Evolutionary conservation across 2,329 filamentous ascomycete species (phyloP).

Genomic region (Thielaviopsis populi): DNA sequence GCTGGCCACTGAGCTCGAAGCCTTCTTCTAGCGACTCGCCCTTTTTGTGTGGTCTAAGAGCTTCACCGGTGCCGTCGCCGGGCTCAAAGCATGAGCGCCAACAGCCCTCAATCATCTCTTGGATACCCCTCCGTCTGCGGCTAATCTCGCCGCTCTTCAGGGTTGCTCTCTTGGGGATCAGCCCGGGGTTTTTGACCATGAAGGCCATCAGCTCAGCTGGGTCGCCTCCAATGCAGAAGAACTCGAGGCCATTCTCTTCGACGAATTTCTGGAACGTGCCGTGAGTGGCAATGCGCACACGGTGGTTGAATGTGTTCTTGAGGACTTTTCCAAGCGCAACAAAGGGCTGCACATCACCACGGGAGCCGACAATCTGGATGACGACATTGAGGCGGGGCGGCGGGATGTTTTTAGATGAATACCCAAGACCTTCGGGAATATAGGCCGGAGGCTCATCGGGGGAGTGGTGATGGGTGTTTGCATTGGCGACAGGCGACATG

Average conservation of each 20-base stretch:
- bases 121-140: slow-evolving; percentile 58
- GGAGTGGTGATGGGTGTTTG: slow-evolving; percentile 19
- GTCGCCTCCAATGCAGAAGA: slow-evolving; percentile 63
- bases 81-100: slow-evolving; percentile 77
- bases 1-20: slow-evolving; percentile 29
- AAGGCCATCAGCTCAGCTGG: slow-evolving; percentile 69
- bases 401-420: slow-evolving; percentile 40
- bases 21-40: slow-evolving; percentile 36
- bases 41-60: slow-evolving; percentile 30
- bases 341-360: slow-evolving; percentile 65
- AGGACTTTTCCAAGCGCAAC: slow-evolving; percentile 52
- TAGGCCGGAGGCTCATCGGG: slow-evolving; percentile 34
- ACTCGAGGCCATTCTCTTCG: slow-evolving; percentile 55
- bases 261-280: slow-evolving; percentile 53
- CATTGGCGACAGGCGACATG: not conserved
- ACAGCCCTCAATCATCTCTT: slow-evolving; percentile 66
- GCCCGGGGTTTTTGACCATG: slow-evolving; percentile 77
- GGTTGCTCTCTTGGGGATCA: slow-evolving; percentile 70
- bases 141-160: slow-evolving; percentile 63
- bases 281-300: slow-evolving; percentile 61
- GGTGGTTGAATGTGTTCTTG: slow-evolving; percentile 50
- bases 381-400: slow-evolving; percentile 52
- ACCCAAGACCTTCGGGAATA: slow-evolving; percentile 57
- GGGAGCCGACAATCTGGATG: slow-evolving; percentile 59
- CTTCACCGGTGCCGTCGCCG: slow-evolving; percentile 47